Base-by-base conservation (phyloP, 169 alveolate genomes). In the Amoebophrya sp. region DNA sequence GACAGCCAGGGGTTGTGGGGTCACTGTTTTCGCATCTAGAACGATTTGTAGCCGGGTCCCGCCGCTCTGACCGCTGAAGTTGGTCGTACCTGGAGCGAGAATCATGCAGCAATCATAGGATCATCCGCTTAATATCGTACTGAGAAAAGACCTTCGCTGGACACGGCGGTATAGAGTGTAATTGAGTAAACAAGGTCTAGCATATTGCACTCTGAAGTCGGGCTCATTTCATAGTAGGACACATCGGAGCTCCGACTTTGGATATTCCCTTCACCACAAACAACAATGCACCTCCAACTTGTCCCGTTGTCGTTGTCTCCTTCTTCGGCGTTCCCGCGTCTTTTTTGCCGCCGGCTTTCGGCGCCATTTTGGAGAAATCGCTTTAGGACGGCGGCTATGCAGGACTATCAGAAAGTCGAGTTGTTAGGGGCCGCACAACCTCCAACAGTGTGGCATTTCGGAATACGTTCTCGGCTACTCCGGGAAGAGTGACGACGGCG, bases 11-110 rank as follows among this genome's bases (percentile, higher is more conserved):
- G n/a, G n/a, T n/a, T n/a, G n/a, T n/a, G n/a, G n/a, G n/a, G n/a
- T 65, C 33, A 65, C 83, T 6, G n/a, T 65, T 36, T 65, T 65
- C 83, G 18, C n/a, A 26, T 65, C 83, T 26, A 65, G 83, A 29
- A 65, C n/a, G 83, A 65, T 65, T 36, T 65, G 83, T 26, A 65
- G 83, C 83, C 83, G 2, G 39, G 83, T 65, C 83, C 38, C n/a
- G 36, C 83, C 83, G 39, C 36, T 36, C 26, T 36, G 39, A 1
- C 12, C 33, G 83, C 83, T 18, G 83, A 10, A 10, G n/a, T 10
- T 23, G 76, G 76, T 23, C 76, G 76, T 23, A 23, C 76, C 76
- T 53, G 76, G n/a, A 23, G n/a, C 10, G 23, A 53, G 76, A 53
- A 53, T 14, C 76, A 10, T 14, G 23, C 76, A 53, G 23, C 23